Percentiles rank a stretch among this genome's conserved stretches.
phyloP scores from a whole-genome alignment of 768 basidiomycete species.

The Lactifluus volemus region DNA sequence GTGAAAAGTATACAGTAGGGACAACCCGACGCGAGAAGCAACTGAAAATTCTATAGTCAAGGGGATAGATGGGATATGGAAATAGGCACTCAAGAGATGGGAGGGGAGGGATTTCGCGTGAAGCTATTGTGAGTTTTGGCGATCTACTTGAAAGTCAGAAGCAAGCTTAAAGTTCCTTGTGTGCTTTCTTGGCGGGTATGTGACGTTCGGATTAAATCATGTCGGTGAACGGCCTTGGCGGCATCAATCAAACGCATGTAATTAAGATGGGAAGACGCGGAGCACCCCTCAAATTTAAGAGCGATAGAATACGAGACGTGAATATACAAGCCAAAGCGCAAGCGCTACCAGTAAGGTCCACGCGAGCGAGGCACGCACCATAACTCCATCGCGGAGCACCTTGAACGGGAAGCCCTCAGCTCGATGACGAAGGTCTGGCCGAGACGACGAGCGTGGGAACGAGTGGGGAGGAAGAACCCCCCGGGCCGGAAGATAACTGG shows the following conservation, averaged over 20 bases:
- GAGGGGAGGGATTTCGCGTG: not conserved
- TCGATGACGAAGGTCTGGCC: conserved; percentile 31
- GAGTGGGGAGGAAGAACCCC: too few relatives aligned
- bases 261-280: not conserved
- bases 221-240: conserved; percentile 54
- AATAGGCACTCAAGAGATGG: not conserved
- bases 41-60: not conserved
- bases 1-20: too few relatives aligned
- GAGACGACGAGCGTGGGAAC: too few relatives aligned
- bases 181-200: conserved; percentile 9
- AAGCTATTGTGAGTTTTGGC: not conserved
- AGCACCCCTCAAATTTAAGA: conserved; percentile 83
- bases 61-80: not conserved
- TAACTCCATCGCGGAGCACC: conserved; percentile 70
- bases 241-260: conserved; percentile 26
- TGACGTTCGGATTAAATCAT: conserved; percentile 68
- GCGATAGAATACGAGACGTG: conserved; percentile 88
- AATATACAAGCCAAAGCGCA: conserved; percentile 47
- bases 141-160: conserved; percentile 5
- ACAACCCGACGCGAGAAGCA: too few relatives aligned
- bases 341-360: not conserved
- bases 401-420: conserved; percentile 98
- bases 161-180: conserved; percentile 22
- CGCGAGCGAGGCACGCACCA: conserved; percentile 46
- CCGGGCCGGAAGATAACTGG: too few relatives aligned